Conservation (phyloP, 139 green algal genomes). For the Chlamydomonas sp. region DNA sequence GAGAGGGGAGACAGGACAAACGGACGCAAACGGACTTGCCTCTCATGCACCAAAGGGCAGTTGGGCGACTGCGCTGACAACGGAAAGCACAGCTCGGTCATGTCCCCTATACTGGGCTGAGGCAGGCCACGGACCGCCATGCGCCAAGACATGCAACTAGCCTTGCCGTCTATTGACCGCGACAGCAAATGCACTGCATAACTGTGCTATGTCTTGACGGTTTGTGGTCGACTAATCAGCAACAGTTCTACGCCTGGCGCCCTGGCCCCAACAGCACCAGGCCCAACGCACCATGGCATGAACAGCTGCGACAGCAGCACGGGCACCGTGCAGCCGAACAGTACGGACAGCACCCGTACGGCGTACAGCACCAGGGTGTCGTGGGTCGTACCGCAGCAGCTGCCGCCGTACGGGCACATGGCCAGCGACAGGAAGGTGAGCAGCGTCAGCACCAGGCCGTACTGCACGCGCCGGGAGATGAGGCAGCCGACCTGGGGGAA, state of each 20-base stretch:
- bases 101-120: not conserved
- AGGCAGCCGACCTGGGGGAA: not conserved
- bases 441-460: constrained; percentile 3
- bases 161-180: no score
- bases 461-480: not conserved
- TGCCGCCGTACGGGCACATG: constrained; percentile 14
- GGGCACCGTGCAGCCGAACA: not conserved
- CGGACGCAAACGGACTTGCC: not conserved
- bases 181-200: no score
- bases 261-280: not conserved
- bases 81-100: not conserved
- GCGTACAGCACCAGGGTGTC: constrained; percentile 1
- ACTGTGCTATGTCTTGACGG: no score
- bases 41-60: no score
- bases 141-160: no score
- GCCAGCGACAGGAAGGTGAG: constrained; percentile 8
- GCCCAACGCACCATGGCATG: not conserved
- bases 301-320: not conserved
- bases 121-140: not conserved
- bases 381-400: not conserved
- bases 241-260: not conserved
- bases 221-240: not conserved
- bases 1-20: not conserved
- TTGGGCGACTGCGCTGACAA: no score
- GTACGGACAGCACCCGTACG: not conserved